These are phyloP conservation scores for Ophiostoma angusticollis DNA, from an alignment of 2,329 filamentous ascomycete species.

Conservation along the genomic window DNA sequence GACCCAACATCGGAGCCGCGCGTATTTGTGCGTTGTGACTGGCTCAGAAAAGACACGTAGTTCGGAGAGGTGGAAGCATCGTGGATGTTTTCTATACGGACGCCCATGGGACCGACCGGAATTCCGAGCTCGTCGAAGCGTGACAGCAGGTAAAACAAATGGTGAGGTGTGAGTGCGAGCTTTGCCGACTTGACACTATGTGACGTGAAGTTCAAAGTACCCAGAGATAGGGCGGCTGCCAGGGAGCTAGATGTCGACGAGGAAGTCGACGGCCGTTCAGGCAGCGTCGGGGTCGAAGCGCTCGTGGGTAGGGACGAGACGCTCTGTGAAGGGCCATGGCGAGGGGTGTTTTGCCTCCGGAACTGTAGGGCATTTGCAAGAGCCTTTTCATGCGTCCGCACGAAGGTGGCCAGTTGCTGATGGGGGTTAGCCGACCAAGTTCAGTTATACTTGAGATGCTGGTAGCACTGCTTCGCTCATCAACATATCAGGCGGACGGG, in stretches of 20 bases:
- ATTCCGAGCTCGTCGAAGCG: conserved; percentile 90
- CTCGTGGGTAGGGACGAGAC: conserved; percentile 40
- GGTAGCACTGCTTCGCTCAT: too few species aligned
- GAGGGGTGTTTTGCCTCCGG: conserved; percentile 55
- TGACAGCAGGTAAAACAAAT: conserved; percentile 91
- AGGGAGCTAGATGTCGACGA: conserved; percentile 61
- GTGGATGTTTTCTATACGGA: conserved; percentile 88
- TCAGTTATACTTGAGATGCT: conserved; percentile 22
- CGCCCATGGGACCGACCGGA: conserved; percentile 87
- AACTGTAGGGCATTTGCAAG: conserved; percentile 90
- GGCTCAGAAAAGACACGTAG: conserved; percentile 90
- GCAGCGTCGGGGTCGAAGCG: conserved; percentile 39
- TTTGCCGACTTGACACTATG: conserved; percentile 80
- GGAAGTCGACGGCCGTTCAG: conserved; percentile 50
- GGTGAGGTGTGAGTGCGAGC: conserved; percentile 84
- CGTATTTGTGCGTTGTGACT: conserved; percentile 67
- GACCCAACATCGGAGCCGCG: conserved; percentile 75
- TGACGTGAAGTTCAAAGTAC: conserved; percentile 72
- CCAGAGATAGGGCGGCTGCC: conserved; percentile 75
- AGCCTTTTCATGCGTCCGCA: conserved; percentile 93
- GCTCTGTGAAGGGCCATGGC: conserved; percentile 57
- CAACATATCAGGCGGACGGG: background rate
- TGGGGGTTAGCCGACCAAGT: conserved; percentile 3
- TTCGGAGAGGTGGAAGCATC: conserved; percentile 75
- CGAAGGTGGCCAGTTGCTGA: conserved; percentile 89